phyloP scores from a whole-genome alignment of 2,329 filamentous ascomycete species.

The Raffaelea deltoideospora region DNA sequence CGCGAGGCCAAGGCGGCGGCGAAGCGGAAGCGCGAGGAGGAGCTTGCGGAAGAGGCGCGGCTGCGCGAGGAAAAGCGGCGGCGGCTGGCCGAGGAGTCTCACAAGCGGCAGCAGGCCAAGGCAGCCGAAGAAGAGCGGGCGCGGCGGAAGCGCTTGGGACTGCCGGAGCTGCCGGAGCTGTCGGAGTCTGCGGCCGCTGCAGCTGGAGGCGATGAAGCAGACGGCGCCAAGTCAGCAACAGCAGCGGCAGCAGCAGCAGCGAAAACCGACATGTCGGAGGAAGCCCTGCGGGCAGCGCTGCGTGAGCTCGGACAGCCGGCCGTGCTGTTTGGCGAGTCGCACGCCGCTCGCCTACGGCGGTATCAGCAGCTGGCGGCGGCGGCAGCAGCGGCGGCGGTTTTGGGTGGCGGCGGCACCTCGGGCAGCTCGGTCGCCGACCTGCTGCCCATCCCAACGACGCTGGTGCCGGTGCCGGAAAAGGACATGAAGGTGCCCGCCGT shows the following conservation, averaged over 20 bases:
- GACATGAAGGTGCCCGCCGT: conserved; percentile 69
- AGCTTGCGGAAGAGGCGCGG: conserved; percentile 54
- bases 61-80: conserved; percentile 69
- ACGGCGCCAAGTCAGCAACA: conserved; percentile 12
- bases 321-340: conserved; percentile 67
- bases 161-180: conserved; percentile 53
- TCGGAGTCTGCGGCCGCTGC: conserved; percentile 7
- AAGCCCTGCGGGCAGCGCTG: conserved; percentile 53
- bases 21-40: conserved; percentile 84
- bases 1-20: conserved; percentile 53
- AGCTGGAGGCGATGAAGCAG: conserved; percentile 22
- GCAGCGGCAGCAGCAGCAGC: conserved; percentile 19
- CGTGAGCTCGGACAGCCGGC: conserved; percentile 59
- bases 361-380: conserved; percentile 51
- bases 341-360: conserved; percentile 51
- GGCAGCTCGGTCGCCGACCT: too few relatives aligned
- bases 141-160: conserved; percentile 59
- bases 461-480: conserved; percentile 65
- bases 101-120: conserved; percentile 51
- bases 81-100: conserved; percentile 67
- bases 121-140: conserved; percentile 59
- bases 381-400: conserved; percentile 27
- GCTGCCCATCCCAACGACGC: conserved; percentile 78
- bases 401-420: conserved; percentile 1
- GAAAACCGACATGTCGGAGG: conserved; percentile 46